Evolutionary conservation across 2,329 filamentous ascomycete genomes (phyloP).

Genomic region (Calcarisporium arbuscula): DNA sequence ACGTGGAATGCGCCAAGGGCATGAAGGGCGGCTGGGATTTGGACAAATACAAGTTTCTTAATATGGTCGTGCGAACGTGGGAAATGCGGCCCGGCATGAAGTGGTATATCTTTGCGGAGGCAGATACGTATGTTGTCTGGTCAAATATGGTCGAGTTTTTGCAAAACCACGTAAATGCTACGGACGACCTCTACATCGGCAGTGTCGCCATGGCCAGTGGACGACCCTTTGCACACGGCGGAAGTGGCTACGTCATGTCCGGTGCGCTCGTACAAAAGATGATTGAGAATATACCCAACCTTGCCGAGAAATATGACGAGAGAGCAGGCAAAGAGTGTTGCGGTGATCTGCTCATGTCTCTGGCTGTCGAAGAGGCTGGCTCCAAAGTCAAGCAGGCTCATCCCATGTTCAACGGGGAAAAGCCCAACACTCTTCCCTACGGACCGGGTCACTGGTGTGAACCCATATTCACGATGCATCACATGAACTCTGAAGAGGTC

Average conservation of each 20-base stretch:
- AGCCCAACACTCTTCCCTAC: conserved; percentile 43
- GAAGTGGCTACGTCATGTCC: conserved; percentile 51
- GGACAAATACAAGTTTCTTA: conserved; percentile 57
- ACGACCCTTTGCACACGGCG: conserved; percentile 49
- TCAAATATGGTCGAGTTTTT: conserved; percentile 46
- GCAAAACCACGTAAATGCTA: conserved; percentile 32
- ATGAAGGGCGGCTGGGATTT: conserved; percentile 41
- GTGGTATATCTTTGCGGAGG: conserved; percentile 56
- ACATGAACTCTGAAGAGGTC: conserved; percentile 46
- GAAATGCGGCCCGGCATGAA: conserved; percentile 43
- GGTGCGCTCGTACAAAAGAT: conserved; percentile 44
- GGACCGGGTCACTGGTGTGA: conserved; percentile 47
- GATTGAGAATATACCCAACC: conserved; percentile 33
- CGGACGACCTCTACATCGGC: conserved; percentile 42
- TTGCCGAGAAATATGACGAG: conserved; percentile 41
- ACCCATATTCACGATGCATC: conserved; percentile 51
- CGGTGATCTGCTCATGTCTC: conserved; percentile 46
- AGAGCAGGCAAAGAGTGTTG: conserved; percentile 39
- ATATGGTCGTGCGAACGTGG: conserved; percentile 52
- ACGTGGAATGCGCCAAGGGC: conserved; percentile 33
- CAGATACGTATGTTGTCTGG: conserved; percentile 53
- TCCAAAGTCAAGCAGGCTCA: conserved; percentile 36
- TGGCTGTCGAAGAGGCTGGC: conserved; percentile 38
- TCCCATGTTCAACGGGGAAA: conserved; percentile 52
- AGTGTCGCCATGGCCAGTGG: conserved; percentile 40